Percentiles rank a stretch among this genome's conserved stretches.
These are phyloP conservation scores for Leptomonas pyrrhocoris DNA, from an alignment of 208 protist species.

Conservation along the genomic window DNA sequence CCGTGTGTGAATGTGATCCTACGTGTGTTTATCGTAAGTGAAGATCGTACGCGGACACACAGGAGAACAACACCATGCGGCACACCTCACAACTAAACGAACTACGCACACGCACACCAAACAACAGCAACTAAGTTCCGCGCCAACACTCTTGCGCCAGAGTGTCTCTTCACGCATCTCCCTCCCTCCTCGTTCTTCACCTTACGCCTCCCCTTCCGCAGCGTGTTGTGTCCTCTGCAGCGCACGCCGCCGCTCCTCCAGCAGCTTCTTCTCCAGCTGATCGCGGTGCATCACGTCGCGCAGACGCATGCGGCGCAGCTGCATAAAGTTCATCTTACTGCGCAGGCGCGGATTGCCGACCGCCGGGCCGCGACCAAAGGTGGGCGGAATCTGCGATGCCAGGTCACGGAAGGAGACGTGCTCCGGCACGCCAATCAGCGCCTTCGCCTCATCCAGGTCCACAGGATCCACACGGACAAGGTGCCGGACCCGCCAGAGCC, in stretches of 20 bases:
- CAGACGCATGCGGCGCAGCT: conserved; percentile 76
- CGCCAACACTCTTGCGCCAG: neutral
- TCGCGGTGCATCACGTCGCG: conserved; percentile 86
- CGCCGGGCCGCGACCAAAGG: conserved; percentile 60
- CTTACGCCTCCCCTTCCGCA: neutral
- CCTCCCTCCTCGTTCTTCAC: neutral
- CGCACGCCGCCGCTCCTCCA: conserved; percentile 57
- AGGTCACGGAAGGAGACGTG: conserved; percentile 82
- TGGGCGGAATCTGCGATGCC: conserved; percentile 52
- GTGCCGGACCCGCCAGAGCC: conserved; percentile 77
- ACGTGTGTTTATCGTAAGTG: conserved; percentile 9
- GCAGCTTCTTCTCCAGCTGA: conserved; percentile 67
- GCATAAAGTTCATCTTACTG: conserved; percentile 84
- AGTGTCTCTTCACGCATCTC: neutral
- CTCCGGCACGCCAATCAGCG: conserved; percentile 74
- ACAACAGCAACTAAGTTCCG: neutral
- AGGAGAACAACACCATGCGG: neutral
- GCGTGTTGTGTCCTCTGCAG: neutral
- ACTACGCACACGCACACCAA: conserved; percentile 11
- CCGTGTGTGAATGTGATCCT: neutral
- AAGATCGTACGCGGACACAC: neutral
- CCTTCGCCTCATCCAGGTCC: conserved; percentile 84
- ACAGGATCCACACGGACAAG: conserved; percentile 77
- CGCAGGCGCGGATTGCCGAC: conserved; percentile 54
- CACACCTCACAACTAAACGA: neutral